Evolutionary conservation across 1,284 basidiomycete species (phyloP), one percentile per base, ranked within the genome.

Genomic region (Porodaedalea pini): DNA sequence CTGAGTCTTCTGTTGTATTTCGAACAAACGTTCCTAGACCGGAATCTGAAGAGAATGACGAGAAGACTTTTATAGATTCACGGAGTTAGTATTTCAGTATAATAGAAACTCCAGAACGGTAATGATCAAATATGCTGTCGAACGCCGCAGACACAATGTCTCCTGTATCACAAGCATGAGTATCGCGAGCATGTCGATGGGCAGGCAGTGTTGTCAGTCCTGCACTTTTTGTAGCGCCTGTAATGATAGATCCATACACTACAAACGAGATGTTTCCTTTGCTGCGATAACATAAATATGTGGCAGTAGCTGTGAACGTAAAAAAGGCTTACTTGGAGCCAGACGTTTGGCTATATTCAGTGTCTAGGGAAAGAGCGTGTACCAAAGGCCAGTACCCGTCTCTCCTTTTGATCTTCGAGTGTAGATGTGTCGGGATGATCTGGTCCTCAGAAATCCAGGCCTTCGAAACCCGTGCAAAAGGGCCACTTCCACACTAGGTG

Each of bases 381-480:
- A 82, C 79, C 27, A 67, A 55, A 6, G 56, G 50, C 7, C 73
- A 71, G 8, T 67, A 58, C 3, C 69, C 72, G 62, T 72, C 71
- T 15, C 73, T 68, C 41, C 71, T 69, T n/a, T 63, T 62, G 21
- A 79, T 59, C 25, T 68, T 65, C 2, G 61, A 51, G 1, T 67
- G 66, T 31, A 76, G 57, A 37, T 53, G 50, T 0, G 62, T 50
- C 0, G 79, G 78, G 19, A 81, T 66, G 3, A 72, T 70, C 63
- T 81, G 80, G 61, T 73, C 61, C 27, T 69, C 63, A 5, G 76
- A 67, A 10, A 72, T 64, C 70, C 70, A 75, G 2, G 75, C 68
- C 5, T 67, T 68, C 0, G 77, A 73, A n/a, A 83, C 73, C 7
- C 78, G 71, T 0, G 79, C 80, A 63, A 83, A 83, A 0, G 80